Evolutionary conservation across 495 filamentous ascomycete genomes (phyloP), one percentile per base, ranked within the genome.

Genomic region (Achaetomiella virescens): DNA sequence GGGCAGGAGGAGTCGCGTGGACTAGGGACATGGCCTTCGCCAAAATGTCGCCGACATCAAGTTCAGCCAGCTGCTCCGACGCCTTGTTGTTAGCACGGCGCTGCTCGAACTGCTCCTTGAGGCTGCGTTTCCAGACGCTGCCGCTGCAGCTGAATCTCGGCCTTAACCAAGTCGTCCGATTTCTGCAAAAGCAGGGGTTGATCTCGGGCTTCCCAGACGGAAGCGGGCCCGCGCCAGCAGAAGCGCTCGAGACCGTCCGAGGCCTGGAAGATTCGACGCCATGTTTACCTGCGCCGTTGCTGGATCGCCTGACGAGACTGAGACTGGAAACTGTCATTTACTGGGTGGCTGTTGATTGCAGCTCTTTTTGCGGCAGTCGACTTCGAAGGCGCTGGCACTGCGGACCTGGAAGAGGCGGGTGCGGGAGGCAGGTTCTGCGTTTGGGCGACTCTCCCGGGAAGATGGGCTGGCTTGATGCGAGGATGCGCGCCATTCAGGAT

Each of bases 131-230:
- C 93, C 63, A 97, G 69, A 45, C 85, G 82, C 67, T 90, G 82
- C 44, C 95, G 82, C 66, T 89, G 88, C 52, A 91, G 66, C 59
- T 88, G 83, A 57, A 89, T 78, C 69, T 96, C 90, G 62, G 89
- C 91, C 67, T 84, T 86, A 51, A 90, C 83, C 44, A 92, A 73
- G 61, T 87, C 84, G 63, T 90, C 87, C 45, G 91, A 91, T 68
- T 96, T 96, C 51, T 85, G 82, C 69, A 92, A 72, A 59, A 95
- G 78, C 24, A 95, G 29, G 89, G 89, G 67, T 91, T 82, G 61
- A 92, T 87, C 57, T 78, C 73, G 22, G 77, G 68, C 49, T 72
- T 76, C 17, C 66, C 65, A 40, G 70, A 54, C 35, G 47, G 70
- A 58, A 66, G 60, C 24, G 69, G 54, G 35, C 68, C 67, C 59